Evolutionary conservation across 2,329 filamentous ascomycete genomes (phyloP).

Genomic region (Fusarium sacchari): DNA sequence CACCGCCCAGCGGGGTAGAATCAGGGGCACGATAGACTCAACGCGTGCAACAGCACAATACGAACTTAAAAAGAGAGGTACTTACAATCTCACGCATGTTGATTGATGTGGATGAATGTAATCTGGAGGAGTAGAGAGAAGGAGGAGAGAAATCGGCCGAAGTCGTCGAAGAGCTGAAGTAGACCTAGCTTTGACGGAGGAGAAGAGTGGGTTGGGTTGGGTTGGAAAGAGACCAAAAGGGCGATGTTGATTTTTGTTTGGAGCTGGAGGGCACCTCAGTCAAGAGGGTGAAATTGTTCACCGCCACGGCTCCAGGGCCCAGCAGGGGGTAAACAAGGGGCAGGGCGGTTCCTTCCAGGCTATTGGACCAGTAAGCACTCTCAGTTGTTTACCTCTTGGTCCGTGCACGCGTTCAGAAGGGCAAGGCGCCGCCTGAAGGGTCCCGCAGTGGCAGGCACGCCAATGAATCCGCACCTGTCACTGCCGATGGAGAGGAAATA

Average conservation of each 20-base stretch:
- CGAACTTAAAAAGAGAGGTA: conserved; percentile 43
- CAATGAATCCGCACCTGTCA: conserved; percentile 23
- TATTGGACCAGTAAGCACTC: conserved; percentile 39
- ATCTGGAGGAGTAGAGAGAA: conserved; percentile 41
- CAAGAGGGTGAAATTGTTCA: conserved; percentile 47
- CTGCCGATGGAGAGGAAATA: conserved; percentile 10
- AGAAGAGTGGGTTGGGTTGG: conserved; percentile 44
- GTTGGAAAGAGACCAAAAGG: conserved; percentile 32
- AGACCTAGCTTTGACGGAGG: conserved; percentile 48
- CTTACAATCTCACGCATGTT: conserved; percentile 78
- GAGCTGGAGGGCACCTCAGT: conserved; percentile 27
- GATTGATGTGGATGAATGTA: conserved; percentile 45
- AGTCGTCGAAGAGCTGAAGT: conserved; percentile 47
- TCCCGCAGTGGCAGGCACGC: conserved; percentile 27
- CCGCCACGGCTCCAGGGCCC: conserved; percentile 46
- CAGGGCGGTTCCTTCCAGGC: conserved; percentile 40
- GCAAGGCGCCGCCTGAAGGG: conserved; percentile 42
- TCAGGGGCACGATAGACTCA: conserved; percentile 46
- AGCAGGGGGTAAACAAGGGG: conserved; percentile 39
- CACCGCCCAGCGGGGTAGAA: conserved; percentile 50
- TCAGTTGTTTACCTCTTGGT: conserved; percentile 50
- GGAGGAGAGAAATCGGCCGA: conserved; percentile 34
- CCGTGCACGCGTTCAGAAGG: conserved; percentile 45
- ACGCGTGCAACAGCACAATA: conserved; percentile 4
- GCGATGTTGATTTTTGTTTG: conserved; percentile 52